Evolutionary conservation across 805 yeast species (phyloP).

Genomic region (Torulaspora delbrueckii): DNA sequence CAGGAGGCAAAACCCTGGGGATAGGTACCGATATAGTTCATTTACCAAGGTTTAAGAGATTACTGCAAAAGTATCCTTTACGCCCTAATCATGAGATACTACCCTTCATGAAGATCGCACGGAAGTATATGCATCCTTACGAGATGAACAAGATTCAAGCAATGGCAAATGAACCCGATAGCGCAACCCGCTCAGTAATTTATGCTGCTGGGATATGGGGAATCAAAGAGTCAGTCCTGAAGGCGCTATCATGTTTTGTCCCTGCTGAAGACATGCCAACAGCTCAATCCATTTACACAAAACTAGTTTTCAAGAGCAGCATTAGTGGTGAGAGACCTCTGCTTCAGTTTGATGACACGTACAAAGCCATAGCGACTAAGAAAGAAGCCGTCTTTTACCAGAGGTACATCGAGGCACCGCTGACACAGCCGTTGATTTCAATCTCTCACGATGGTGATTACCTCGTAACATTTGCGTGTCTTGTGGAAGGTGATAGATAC

Average conservation of each 20-base stretch:
- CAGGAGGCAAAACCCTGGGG: slow-evolving; percentile 16
- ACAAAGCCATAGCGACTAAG: neutral
- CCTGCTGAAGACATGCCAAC: slow-evolving; percentile 22
- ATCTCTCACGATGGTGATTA: slow-evolving; percentile 33
- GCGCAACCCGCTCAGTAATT: neutral
- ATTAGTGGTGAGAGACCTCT: slow-evolving; percentile 18
- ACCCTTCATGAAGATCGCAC: slow-evolving; percentile 16
- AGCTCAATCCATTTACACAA: slow-evolving; percentile 29
- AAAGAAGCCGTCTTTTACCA: slow-evolving; percentile 12
- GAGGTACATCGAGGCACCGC: slow-evolving; percentile 11
- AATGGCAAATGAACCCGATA: slow-evolving; percentile 3
- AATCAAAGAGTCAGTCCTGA: slow-evolving; percentile 28
- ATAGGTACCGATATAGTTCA: slow-evolving; percentile 32
- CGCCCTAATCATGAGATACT: neutral
- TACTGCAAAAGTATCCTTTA: slow-evolving; percentile 18
- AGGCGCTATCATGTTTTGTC: slow-evolving; percentile 20
- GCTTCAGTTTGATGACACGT: slow-evolving; percentile 13
- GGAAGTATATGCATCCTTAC: slow-evolving; percentile 29
- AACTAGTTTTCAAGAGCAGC: slow-evolving; percentile 23
- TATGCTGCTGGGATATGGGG: slow-evolving; percentile 35
- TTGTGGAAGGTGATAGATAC: neutral
- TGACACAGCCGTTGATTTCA: slow-evolving; percentile 17
- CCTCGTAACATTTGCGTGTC: slow-evolving; percentile 16
- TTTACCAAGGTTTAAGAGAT: slow-evolving; percentile 23
- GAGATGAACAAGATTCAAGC: slow-evolving; percentile 14